Evolutionary conservation across 805 yeast species (phyloP), one percentile per base, ranked within the genome.

Genomic region (Candida vartiovaarae): DNA sequence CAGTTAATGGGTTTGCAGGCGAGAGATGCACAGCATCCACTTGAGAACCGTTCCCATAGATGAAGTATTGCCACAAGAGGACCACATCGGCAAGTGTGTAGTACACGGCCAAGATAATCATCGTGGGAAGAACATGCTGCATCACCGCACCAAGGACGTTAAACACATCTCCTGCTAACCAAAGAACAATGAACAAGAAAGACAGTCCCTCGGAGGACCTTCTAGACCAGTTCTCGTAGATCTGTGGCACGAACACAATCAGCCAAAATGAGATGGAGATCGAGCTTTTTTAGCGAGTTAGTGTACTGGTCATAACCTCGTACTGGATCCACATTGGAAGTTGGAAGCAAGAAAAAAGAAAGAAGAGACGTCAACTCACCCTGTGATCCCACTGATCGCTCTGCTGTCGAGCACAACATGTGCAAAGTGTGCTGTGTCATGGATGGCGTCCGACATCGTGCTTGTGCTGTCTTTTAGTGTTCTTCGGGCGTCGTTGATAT

Each of bases 231-330:
- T 90, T 91, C 60, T 93, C 97, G 63, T 88, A 90, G 37, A 93
- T 84, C 61, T 91, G 98, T 8, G 98, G 98, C 33, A 95, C 95
- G 70, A 93, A 91, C 15, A 91, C 99, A 39, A 93, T 90, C 47
- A 93, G 83, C 99, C 99, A 91, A 62, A 97, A 93, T 11, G 97
- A 95, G 38, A 91, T 77, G 20, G 98, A 91, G 32, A 93, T 88
- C 9, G 95, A 87, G 15, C 51, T 48, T 29, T 31, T 3, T 32
- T 4, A 26, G n/a, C 8, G 26, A 10, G 42, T 38, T 36, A 41
- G 44, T 32, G 28, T 8, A 20, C 37, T 20, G 15, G 32, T 8
- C 10, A 8, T 29, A 29, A 29, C 32, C 32, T 29, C 10, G 32
- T 8, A 10, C 10, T 29, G 10, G 32, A 8, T 8, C 8, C 32